These are phyloP conservation scores for Aspergillus mulundensis DNA, from an alignment of 495 filamentous ascomycete species.

Conservation along the genomic window DNA sequence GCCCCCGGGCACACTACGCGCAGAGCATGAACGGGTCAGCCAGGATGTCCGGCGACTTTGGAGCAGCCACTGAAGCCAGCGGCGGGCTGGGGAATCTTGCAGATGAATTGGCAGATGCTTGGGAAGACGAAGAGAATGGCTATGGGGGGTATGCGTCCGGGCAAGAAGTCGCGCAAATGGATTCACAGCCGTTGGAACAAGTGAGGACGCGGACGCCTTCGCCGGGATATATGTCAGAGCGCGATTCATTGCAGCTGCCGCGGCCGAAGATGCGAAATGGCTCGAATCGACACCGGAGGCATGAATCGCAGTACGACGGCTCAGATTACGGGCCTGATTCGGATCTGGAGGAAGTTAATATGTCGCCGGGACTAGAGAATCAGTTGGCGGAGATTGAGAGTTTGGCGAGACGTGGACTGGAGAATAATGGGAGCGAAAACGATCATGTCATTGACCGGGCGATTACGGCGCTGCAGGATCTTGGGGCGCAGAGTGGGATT, in stretches of 20 bases:
- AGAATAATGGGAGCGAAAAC: constrained; percentile 62
- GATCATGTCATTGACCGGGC: constrained; percentile 70
- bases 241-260: constrained; percentile 25
- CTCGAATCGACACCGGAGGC: constrained; percentile 38
- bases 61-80: constrained; percentile 32
- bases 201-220: constrained; percentile 29
- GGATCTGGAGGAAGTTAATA: constrained; percentile 66
- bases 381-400: constrained; percentile 76
- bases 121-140: constrained; percentile 58
- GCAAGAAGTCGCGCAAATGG: constrained; percentile 30
- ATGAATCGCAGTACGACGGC: constrained; percentile 52
- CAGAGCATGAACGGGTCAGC: constrained; percentile 49
- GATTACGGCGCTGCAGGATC: constrained; percentile 67
- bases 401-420: constrained; percentile 66
- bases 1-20: constrained; percentile 48
- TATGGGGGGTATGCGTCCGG: constrained; percentile 41
- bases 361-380: constrained; percentile 67
- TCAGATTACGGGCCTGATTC: constrained; percentile 63
- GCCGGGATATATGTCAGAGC: constrained; percentile 26
- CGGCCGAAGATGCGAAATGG: constrained; percentile 29
- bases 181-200: constrained; percentile 30
- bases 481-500: constrained; percentile 75
- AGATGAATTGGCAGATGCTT: constrained; percentile 63
- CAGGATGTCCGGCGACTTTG: constrained; percentile 41
- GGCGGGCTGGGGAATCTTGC: constrained; percentile 79